These are phyloP conservation scores for Clarireedia sp. DNA, from an alignment of 2,329 filamentous ascomycete species.

Conservation along the genomic window DNA sequence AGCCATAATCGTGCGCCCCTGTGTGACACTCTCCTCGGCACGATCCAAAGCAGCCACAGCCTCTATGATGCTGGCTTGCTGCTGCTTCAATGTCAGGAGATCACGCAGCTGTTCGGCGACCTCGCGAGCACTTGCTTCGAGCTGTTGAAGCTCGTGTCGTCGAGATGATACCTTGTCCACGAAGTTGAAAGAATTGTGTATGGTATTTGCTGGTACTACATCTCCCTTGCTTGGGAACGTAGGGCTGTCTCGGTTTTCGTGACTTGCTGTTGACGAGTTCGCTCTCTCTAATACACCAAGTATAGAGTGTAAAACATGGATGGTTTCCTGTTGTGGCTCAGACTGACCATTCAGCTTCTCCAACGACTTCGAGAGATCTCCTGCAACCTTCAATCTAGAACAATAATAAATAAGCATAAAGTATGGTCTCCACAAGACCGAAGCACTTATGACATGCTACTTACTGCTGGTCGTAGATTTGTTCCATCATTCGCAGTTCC, in stretches of 20 bases:
- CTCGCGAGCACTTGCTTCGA: not conserved
- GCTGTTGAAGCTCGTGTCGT: not conserved
- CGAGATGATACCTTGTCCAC: not conserved
- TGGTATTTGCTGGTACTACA: not conserved
- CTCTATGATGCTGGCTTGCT: constrained; percentile 38
- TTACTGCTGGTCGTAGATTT: constrained; percentile 29
- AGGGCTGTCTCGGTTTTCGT: not conserved
- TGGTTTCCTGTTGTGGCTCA: not conserved
- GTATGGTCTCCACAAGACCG: not conserved
- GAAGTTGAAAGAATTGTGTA: not conserved
- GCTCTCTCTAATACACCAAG: not conserved
- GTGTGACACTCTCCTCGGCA: not conserved
- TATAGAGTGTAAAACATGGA: not conserved
- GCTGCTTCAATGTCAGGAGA: constrained; percentile 37
- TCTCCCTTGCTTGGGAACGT: not conserved
- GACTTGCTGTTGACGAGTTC: not conserved
- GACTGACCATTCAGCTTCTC: not conserved
- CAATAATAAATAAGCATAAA: not conserved
- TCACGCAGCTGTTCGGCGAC: constrained; percentile 21
- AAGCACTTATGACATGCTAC: not conserved
- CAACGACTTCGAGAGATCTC: constrained; percentile 8
- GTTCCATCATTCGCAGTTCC: constrained; percentile 39
- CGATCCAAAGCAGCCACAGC: constrained; percentile 18
- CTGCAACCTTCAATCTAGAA: constrained; percentile 8
- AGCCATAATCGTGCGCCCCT: constrained; percentile 2